Percentiles rank a stretch among this genome's conserved stretches.
phyloP scores from a whole-genome alignment of 1,139 yeast genomes.

The Suhomyces bokatorum region DNA sequence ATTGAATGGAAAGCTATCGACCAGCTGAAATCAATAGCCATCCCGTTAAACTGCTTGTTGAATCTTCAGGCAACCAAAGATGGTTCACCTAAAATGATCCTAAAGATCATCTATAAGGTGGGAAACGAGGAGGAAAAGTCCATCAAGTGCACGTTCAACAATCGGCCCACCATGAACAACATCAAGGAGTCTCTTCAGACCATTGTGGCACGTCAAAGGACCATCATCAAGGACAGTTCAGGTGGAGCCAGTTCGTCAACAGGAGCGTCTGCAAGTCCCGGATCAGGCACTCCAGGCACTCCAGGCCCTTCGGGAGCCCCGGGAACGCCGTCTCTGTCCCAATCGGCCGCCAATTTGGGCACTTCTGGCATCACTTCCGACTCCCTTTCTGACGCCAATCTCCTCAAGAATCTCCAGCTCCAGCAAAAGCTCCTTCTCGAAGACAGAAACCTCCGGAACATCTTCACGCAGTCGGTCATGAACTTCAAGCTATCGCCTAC shows the following conservation, averaged over 20 bases:
- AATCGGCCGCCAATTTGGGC: conserved; percentile 5
- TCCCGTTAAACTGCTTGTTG: conserved; percentile 54
- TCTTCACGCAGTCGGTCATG: conserved; percentile 88
- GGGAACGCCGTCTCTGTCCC: conserved; percentile 6
- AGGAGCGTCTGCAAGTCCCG: conserved; percentile 13
- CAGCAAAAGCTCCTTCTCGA: conserved; percentile 78
- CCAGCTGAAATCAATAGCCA: conserved; percentile 47
- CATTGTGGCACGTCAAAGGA: conserved; percentile 66
- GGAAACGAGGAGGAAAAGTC: conserved; percentile 44
- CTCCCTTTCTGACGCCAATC: conserved; percentile 37
- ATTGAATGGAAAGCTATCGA: conserved; percentile 75
- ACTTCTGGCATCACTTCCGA: conserved; percentile 15
- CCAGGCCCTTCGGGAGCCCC: conserved; percentile 8
- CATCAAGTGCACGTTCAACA: conserved; percentile 62
- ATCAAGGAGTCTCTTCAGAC: conserved; percentile 71
- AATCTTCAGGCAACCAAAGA: conserved; percentile 77
- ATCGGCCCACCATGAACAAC: conserved; percentile 73
- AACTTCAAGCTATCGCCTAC: conserved; percentile 72
- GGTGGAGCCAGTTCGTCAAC: not conserved
- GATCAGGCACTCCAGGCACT: conserved; percentile 2
- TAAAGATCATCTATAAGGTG: conserved; percentile 53
- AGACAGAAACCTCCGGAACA: conserved; percentile 66
- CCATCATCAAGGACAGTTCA: conserved; percentile 36
- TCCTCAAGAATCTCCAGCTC: conserved; percentile 68
- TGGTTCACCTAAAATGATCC: conserved; percentile 64